These are phyloP conservation scores for Piromyces sp. DNA, from an alignment of 192 early-diverging fungal species.

Conservation along the genomic window DNA sequence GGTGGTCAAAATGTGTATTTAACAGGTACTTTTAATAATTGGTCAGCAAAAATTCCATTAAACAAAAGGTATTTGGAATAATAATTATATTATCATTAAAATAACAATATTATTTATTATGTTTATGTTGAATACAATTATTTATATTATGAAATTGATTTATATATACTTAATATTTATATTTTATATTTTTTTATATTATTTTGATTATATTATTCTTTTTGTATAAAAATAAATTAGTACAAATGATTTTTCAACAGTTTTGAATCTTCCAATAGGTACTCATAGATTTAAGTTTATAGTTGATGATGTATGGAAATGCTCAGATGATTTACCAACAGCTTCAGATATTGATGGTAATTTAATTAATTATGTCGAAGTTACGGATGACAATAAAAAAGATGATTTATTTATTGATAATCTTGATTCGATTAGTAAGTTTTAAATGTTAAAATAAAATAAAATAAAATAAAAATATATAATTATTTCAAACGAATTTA, in stretches of 20 bases:
- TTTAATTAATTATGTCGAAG: conserved; percentile 85
- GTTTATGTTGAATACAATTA: too few species aligned
- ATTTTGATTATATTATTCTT: too few species aligned
- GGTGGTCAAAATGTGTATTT: conserved; percentile 74
- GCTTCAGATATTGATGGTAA: conserved; percentile 89
- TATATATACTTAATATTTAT: too few species aligned
- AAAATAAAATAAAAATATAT: too few species aligned
- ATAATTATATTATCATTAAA: too few species aligned
- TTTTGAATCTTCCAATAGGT: conserved; percentile 78
- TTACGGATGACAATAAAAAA: conserved; percentile 40
- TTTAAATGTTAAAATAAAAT: too few species aligned
- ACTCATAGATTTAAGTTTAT: conserved; percentile 95
- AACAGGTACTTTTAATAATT: conserved; percentile 92
- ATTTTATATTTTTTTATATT: too few species aligned
- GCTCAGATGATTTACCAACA: conserved; percentile 72
- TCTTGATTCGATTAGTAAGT: not conserved
- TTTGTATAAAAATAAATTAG: conserved; percentile 16
- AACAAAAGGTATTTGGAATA: conserved; percentile 19
- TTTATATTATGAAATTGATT: too few species aligned
- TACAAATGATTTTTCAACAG: conserved; percentile 55
- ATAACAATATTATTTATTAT: too few species aligned
- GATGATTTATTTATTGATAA: not conserved
- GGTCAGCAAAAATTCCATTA: conserved; percentile 83
- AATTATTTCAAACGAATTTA: too few species aligned
- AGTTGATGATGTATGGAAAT: conserved; percentile 96